Percentiles rank a stretch among this genome's conserved stretches.
Evolutionary conservation across 805 yeast genomes (phyloP).

Genomic region (Candida awuae): DNA sequence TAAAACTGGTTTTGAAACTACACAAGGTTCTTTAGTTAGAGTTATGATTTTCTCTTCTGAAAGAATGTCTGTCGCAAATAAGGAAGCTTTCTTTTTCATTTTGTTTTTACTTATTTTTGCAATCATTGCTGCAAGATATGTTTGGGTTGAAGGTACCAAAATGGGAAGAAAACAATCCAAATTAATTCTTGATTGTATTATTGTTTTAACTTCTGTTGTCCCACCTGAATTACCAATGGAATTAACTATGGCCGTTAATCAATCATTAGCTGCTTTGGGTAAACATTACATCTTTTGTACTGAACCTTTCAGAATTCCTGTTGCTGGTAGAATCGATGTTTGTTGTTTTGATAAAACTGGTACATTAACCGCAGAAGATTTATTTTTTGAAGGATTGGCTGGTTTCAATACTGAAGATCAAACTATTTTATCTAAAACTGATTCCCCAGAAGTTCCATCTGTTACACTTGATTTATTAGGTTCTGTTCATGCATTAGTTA

Average conservation of each 20-base stretch:
- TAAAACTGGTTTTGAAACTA: constrained; percentile 96
- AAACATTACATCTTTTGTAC: constrained; percentile 92
- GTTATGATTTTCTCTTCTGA: constrained; percentile 97
- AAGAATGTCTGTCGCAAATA: constrained; percentile 91
- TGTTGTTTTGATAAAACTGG: constrained; percentile 99
- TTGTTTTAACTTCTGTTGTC: constrained; percentile 93
- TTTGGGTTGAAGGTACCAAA: constrained; percentile 94
- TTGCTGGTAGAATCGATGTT: constrained; percentile 95
- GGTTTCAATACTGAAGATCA: constrained; percentile 54
- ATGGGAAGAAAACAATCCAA: constrained; percentile 95
- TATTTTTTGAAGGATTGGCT: constrained; percentile 93
- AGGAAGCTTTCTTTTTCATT: constrained; percentile 88
- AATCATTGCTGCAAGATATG: constrained; percentile 92
- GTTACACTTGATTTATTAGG: constrained; percentile 72
- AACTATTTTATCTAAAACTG: constrained; percentile 44
- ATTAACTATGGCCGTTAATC: constrained; percentile 94
- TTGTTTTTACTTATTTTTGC: constrained; percentile 86
- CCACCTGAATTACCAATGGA: constrained; percentile 99
- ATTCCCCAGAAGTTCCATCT: constrained; percentile 52
- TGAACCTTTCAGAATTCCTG: constrained; percentile 96
- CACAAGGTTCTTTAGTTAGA: constrained; percentile 95
- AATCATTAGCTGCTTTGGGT: constrained; percentile 78
- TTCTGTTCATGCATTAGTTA: constrained; percentile 92
- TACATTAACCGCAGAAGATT: constrained; percentile 93
- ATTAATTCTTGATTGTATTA: constrained; percentile 87